Conservation (phyloP, 2,329 filamentous ascomycete species). For the Corynespora cassiicola region DNA sequence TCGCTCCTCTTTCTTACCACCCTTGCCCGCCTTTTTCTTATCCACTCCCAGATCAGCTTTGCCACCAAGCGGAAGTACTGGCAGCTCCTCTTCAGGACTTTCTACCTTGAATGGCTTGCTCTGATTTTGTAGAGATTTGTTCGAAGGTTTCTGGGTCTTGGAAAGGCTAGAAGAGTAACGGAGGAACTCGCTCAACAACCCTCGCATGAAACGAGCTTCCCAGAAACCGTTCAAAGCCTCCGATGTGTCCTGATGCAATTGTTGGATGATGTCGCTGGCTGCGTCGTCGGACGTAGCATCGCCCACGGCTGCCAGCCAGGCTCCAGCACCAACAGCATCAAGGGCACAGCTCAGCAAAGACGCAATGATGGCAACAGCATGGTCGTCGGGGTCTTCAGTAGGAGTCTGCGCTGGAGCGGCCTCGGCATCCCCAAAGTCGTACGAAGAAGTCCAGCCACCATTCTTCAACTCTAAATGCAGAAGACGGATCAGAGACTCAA, state of each 20-base stretch:
- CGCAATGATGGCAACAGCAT: conserved; percentile 73
- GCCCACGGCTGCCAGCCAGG: conserved; percentile 64
- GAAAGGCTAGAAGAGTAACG: conserved; percentile 55
- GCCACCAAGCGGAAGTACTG: conserved; percentile 74
- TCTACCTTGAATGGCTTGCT: conserved; percentile 55
- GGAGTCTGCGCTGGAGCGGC: conserved; percentile 29
- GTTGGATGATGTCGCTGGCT: conserved; percentile 68
- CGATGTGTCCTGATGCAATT: conserved; percentile 72
- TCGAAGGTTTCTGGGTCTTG: conserved; percentile 38
- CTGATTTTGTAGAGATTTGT: conserved; percentile 47
- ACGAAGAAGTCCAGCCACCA: conserved; percentile 77
- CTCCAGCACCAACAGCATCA: conserved; percentile 75
- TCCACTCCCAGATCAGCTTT: conserved; percentile 62
- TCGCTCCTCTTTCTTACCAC: conserved; percentile 73
- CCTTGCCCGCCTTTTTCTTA: conserved; percentile 63
- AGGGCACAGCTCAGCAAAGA: conserved; percentile 75
- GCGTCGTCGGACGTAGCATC: conserved; percentile 63
- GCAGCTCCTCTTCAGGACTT: conserved; percentile 50
- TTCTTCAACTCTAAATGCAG: conserved; percentile 75
- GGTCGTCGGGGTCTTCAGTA: conserved; percentile 66
- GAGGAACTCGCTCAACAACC: conserved; percentile 70
- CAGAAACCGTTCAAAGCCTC: conserved; percentile 75
- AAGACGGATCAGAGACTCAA: conserved; percentile 74
- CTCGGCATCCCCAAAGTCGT: conserved; percentile 65
- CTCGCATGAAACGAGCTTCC: conserved; percentile 70